These are phyloP conservation scores for Sugiyamaella castrensis DNA, from an alignment of 1,139 yeast species.

Conservation along the genomic window DNA sequence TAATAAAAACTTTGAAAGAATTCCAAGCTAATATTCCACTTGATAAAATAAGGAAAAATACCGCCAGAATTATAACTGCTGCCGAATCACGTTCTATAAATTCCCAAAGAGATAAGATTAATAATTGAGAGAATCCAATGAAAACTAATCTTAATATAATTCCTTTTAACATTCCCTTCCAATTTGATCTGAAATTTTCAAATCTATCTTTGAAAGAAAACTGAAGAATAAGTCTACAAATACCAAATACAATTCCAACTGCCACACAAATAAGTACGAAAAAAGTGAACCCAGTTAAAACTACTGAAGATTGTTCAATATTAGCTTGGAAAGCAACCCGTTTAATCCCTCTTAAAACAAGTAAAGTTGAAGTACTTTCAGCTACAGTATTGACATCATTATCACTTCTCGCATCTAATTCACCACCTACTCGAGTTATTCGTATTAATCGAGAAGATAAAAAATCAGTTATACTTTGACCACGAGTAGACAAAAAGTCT, in stretches of 20 bases:
- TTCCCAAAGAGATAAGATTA: constrained; percentile 84
- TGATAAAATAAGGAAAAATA: constrained; percentile 58
- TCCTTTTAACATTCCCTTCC: constrained; percentile 83
- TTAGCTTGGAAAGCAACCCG: constrained; percentile 84
- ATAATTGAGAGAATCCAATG: constrained; percentile 61
- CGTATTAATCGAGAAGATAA: constrained; percentile 3
- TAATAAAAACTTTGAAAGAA: constrained; percentile 58
- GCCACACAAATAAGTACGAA: constrained; percentile 61
- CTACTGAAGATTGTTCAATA: constrained; percentile 80
- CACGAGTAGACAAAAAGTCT: constrained; percentile 24
- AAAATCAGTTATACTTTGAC: constrained; percentile 9
- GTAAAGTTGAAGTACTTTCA: constrained; percentile 28
- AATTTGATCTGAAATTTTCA: constrained; percentile 60
- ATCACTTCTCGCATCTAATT: neutral
- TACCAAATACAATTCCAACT: constrained; percentile 26
- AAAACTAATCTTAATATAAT: constrained; percentile 71
- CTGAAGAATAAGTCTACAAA: constrained; percentile 21
- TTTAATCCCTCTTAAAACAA: constrained; percentile 82
- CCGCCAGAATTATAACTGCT: constrained; percentile 80
- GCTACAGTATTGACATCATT: constrained; percentile 16
- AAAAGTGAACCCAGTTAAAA: constrained; percentile 82
- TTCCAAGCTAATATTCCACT: constrained; percentile 68
- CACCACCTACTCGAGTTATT: neutral
- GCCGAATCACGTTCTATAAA: constrained; percentile 80
- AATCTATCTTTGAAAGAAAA: constrained; percentile 37